Percentiles rank a stretch among this genome's conserved stretches.
Conservation (phyloP, 306 rosid species). For the Lablab purpureus region DNA sequence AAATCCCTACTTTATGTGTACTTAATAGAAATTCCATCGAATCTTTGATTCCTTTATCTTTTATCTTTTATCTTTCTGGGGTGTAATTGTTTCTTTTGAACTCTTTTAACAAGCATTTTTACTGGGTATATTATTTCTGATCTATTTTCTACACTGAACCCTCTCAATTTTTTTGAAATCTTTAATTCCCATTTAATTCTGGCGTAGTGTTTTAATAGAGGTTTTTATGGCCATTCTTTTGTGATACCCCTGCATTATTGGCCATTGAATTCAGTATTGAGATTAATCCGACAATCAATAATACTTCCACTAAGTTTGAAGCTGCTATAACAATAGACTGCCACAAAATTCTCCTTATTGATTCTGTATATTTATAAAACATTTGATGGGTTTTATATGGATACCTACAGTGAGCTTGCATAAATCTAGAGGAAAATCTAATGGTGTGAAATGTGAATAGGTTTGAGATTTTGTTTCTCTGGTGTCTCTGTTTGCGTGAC, state of each 20-base stretch:
- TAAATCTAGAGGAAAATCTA: neutral
- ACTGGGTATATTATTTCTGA: slow-evolving; percentile 3
- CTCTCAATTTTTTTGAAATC: neutral
- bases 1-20: slow-evolving; percentile 25
- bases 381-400: neutral
- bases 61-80: neutral
- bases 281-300: slow-evolving; percentile 7
- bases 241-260: neutral
- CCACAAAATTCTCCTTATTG: neutral
- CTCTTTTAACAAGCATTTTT: neutral
- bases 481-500: neutral
- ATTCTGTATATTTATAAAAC: slow-evolving; percentile 1
- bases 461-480: slow-evolving; percentile 3
- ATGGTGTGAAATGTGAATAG: neutral
- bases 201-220: slow-evolving; percentile 13
- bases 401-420: slow-evolving; percentile 5
- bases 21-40: neutral
- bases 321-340: neutral
- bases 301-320: neutral
- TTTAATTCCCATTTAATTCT: neutral
- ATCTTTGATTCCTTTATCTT: neutral
- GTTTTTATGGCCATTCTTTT: neutral
- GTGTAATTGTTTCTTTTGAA: neutral
- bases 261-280: neutral
- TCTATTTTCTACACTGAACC: neutral